phyloP scores from a whole-genome alignment of 306 rosid genomes.

The Trifolium dubium region DNA sequence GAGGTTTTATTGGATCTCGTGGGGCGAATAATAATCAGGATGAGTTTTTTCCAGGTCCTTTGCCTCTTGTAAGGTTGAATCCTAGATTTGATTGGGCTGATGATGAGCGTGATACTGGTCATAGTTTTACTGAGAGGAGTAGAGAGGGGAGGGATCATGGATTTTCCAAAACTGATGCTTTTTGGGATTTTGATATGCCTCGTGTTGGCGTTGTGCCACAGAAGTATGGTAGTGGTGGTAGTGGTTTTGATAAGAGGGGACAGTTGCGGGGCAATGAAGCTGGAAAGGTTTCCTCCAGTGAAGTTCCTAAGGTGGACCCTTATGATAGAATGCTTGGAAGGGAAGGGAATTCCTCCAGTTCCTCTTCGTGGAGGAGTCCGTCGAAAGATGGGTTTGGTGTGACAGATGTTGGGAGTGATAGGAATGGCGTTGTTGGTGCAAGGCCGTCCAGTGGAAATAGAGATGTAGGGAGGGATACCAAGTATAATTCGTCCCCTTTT shows the following conservation, averaged over 20 bases:
- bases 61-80: constrained; percentile 73
- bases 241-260: constrained; percentile 65
- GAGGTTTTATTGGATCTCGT: constrained; percentile 48
- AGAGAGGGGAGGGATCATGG: constrained; percentile 80
- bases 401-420: constrained; percentile 59
- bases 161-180: constrained; percentile 62
- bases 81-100: constrained; percentile 97
- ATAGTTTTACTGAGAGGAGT: constrained; percentile 60
- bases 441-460: constrained; percentile 53
- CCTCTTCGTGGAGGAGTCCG: constrained; percentile 59
- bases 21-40: constrained; percentile 52
- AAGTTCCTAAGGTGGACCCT: constrained; percentile 67
- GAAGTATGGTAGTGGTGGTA: constrained; percentile 55
- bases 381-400: constrained; percentile 57
- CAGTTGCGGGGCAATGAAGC: constrained; percentile 70
- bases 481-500: constrained; percentile 47
- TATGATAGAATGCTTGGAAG: constrained; percentile 59
- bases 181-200: constrained; percentile 90
- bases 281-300: constrained; percentile 71
- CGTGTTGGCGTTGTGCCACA: constrained; percentile 68
- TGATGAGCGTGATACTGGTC: constrained; percentile 95
- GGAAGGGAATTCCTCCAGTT: constrained; percentile 64
- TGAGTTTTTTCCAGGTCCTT: constrained; percentile 75
- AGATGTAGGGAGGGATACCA: constrained; percentile 61
- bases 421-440: constrained; percentile 51